Conservation (phyloP, 306 rosid species). For the Prosopis cineraria region DNA sequence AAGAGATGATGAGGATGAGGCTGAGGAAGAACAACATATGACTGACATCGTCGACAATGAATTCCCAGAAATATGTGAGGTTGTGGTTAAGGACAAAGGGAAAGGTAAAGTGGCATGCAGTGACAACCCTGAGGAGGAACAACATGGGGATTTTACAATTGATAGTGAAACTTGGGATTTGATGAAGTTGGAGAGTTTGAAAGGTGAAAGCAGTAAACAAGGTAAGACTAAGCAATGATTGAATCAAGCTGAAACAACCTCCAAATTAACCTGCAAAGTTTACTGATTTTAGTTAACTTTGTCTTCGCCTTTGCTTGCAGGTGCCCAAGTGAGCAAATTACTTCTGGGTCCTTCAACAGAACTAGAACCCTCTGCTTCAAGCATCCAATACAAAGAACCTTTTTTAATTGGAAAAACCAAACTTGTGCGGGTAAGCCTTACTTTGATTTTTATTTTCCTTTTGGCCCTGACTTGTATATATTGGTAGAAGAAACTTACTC, state of each 20-base stretch:
- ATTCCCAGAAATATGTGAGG: conserved; percentile 7
- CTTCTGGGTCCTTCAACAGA: neutral
- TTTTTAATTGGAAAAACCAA: neutral
- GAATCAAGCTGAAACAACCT: neutral
- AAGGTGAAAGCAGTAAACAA: neutral
- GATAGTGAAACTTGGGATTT: neutral
- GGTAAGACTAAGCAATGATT: neutral
- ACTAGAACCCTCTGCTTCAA: conserved; percentile 2
- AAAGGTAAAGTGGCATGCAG: neutral
- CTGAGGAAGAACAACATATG: neutral
- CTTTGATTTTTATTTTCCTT: no score
- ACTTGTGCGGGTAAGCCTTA: conserved; percentile 20
- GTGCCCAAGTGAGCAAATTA: conserved; percentile 1
- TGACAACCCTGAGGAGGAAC: neutral
- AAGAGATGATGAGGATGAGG: neutral
- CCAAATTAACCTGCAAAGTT: neutral
- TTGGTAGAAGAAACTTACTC: no score
- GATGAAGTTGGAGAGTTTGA: neutral
- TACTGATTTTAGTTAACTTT: neutral
- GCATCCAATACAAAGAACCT: neutral
- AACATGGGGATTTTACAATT: neutral
- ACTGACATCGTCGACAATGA: neutral
- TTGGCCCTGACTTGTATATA: no score
- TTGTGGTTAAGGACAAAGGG: neutral
- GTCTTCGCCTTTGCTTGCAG: conserved; percentile 15